Conservation (phyloP, 2,329 filamentous ascomycete genomes). For the Ophiocordyceps polyrhachis-furcata region DNA sequence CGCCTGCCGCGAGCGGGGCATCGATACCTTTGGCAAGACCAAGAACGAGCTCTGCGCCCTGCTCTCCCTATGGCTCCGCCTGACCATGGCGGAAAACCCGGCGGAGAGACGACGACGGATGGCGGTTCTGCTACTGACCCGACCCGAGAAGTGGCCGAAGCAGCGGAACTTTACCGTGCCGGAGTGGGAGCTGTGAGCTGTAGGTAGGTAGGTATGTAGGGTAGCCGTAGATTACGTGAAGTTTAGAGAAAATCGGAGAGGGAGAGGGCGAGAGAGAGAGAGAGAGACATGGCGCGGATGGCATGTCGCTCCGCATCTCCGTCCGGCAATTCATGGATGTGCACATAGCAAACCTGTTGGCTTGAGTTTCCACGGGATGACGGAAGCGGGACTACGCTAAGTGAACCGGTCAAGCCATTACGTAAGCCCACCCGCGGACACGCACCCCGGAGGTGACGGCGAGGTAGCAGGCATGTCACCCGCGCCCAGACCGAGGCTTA, state of each 20-base stretch:
- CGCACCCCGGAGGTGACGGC: not conserved
- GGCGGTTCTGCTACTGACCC: constrained; percentile 22
- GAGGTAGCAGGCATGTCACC: not conserved
- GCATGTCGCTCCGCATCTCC: not conserved
- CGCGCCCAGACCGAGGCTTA: not conserved
- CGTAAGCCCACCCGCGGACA: not conserved
- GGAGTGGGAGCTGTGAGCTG: constrained; percentile 18
- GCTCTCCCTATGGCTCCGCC: constrained; percentile 28
- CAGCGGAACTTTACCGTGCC: constrained; percentile 22
- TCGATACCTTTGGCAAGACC: constrained; percentile 35
- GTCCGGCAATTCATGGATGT: not conserved
- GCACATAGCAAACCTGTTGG: not conserved
- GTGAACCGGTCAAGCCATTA: not conserved
- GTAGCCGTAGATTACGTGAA: no score
- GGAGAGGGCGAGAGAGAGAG: not conserved
- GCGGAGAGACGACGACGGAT: constrained; percentile 19
- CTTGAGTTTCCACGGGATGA: not conserved
- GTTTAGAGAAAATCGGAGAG: not conserved
- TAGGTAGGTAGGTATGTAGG: not conserved
- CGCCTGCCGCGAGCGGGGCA: constrained; percentile 52
- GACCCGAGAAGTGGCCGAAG: constrained; percentile 21
- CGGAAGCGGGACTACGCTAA: not conserved
- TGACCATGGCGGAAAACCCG: constrained; percentile 19
- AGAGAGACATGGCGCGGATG: not conserved
- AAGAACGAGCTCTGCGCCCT: constrained; percentile 33